phyloP scores from a whole-genome alignment of 192 early-diverging fungal species.

The Paraglomus brasilianum region DNA sequence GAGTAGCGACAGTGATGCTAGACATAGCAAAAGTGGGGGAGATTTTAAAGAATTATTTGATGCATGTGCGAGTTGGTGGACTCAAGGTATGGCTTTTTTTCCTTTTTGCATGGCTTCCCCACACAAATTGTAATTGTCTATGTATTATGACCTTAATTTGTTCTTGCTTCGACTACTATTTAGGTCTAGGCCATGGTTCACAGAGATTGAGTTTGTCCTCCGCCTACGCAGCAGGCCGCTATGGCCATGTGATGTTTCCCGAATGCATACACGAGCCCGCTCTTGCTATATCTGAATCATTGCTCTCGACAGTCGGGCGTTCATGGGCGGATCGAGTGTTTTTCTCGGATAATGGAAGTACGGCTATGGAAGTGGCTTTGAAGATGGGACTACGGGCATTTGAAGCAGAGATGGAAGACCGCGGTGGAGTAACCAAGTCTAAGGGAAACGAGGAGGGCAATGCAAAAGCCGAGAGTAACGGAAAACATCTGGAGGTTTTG shows the following conservation, averaged over 20 bases:
- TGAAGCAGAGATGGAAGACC: too few relatives aligned
- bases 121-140: too few relatives aligned
- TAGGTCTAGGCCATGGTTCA: conserved; percentile 66
- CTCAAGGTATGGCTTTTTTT: conserved; percentile 45
- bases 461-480: conserved; percentile 33
- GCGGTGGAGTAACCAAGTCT: conserved; percentile 2
- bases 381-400: conserved; percentile 69
- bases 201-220: conserved; percentile 56
- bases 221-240: conserved; percentile 67
- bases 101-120: too few relatives aligned
- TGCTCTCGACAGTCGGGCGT: conserved; percentile 53
- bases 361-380: conserved; percentile 76
- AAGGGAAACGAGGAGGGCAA: conserved; percentile 43
- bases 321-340: conserved; percentile 72
- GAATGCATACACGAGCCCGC: conserved; percentile 70
- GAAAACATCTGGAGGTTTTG: conserved; percentile 39
- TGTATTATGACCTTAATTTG: too few relatives aligned
- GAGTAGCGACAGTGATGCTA: neutral
- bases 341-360: conserved; percentile 80
- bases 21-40: conserved; percentile 4
- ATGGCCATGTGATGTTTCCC: conserved; percentile 81
- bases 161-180: too few relatives aligned
- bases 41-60: conserved; percentile 59
- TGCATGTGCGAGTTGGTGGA: conserved; percentile 82
- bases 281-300: conserved; percentile 53